phyloP scores from a whole-genome alignment of 1,139 yeast genomes.

The Diutina pseudorugosa region DNA sequence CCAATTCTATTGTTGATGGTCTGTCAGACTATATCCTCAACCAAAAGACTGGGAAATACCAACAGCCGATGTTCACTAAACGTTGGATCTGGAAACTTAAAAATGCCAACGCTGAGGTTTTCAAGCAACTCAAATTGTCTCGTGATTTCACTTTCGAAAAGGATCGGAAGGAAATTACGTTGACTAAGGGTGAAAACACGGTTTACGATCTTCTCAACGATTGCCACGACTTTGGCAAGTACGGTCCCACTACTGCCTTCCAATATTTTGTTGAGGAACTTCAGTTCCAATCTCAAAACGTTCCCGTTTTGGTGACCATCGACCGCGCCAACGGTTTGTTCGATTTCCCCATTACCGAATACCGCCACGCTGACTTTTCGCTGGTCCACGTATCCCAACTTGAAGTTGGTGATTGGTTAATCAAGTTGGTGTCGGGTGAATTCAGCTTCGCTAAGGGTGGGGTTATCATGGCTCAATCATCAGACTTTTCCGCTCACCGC shows the following conservation, averaged over 20 bases:
- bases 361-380: slow-evolving; percentile 45
- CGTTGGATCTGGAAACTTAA: slow-evolving; percentile 46
- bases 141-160: slow-evolving; percentile 25
- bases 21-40: slow-evolving; percentile 55
- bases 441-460: slow-evolving; percentile 46
- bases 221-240: slow-evolving; percentile 28
- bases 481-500: slow-evolving; percentile 13
- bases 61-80: slow-evolving; percentile 73
- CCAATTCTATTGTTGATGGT: slow-evolving; percentile 57
- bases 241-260: slow-evolving; percentile 28
- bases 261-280: slow-evolving; percentile 44
- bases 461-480: slow-evolving; percentile 50
- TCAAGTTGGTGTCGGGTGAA: slow-evolving; percentile 47
- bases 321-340: slow-evolving; percentile 67
- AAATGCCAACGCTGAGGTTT: slow-evolving; percentile 40
- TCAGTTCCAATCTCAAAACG: slow-evolving; percentile 25
- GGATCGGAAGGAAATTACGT: slow-evolving; percentile 23
- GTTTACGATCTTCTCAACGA: slow-evolving; percentile 25
- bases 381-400: slow-evolving; percentile 52
- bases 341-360: slow-evolving; percentile 43
- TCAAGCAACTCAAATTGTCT: slow-evolving; percentile 38
- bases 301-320: slow-evolving; percentile 58
- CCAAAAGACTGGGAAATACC: slow-evolving; percentile 35
- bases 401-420: slow-evolving; percentile 52
- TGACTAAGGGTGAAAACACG: slow-evolving; percentile 30